Conservation (phyloP, 225 moss, liverwort and hornwort species). For the Anthoceros angustus region DNA sequence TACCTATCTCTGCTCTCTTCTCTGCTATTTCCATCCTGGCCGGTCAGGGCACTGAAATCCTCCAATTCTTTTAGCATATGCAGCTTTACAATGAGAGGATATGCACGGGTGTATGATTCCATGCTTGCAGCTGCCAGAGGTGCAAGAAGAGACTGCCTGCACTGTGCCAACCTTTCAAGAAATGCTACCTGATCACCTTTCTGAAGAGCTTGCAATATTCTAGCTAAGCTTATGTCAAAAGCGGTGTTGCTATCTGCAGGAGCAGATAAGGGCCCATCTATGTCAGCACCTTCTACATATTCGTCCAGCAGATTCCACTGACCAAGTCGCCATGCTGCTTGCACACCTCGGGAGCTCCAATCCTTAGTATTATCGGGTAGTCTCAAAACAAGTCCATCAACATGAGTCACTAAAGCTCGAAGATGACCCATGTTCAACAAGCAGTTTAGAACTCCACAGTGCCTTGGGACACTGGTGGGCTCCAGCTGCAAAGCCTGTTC, state of each 20-base stretch:
- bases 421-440: conserved; percentile 96
- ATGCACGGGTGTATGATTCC: conserved; percentile 96
- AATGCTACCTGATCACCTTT: conserved; percentile 49
- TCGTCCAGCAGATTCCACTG: conserved; percentile 97
- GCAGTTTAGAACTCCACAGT: conserved; percentile 85
- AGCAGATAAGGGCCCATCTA: conserved; percentile 33
- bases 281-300: conserved; percentile 59
- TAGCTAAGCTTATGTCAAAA: conserved; percentile 82
- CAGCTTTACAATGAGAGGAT: conserved; percentile 89
- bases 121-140: conserved; percentile 97
- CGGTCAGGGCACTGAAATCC: conserved; percentile 70
- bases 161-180: conserved; percentile 47
- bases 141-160: conserved; percentile 68
- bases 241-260: conserved; percentile 38
- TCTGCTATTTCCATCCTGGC: conserved; percentile 25
- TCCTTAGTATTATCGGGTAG: conserved; percentile 75
- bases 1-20: background rate
- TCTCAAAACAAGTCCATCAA: conserved; percentile 82
- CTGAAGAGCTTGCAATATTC: conserved; percentile 77
- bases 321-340: conserved; percentile 98
- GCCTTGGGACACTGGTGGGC: conserved; percentile 70
- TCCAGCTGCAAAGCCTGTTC: conserved; percentile 99
- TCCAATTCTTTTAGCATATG: conserved; percentile 96
- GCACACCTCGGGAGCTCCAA: conserved; percentile 82
- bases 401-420: conserved; percentile 88